Percentiles rank a stretch among this genome's conserved stretches.
Conservation (phyloP, 164 flowering plant species). For the Dillenia turbinata region DNA sequence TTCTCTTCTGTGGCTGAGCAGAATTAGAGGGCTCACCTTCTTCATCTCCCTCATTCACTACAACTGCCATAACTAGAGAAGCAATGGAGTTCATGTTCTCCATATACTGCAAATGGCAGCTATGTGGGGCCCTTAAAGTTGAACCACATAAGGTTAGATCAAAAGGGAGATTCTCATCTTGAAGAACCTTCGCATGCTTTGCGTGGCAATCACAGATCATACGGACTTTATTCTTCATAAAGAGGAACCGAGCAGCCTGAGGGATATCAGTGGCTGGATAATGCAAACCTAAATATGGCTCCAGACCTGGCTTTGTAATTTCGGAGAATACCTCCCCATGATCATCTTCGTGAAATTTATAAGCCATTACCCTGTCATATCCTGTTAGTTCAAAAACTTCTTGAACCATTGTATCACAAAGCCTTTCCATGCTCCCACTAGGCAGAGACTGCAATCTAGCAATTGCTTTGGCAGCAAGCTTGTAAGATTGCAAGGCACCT, state of each 20-base stretch:
- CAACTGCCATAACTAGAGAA: conserved; percentile 90
- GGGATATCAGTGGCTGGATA: conserved; percentile 95
- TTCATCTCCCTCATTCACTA: conserved; percentile 72
- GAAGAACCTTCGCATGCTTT: conserved; percentile 62
- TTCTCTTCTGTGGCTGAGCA: conserved; percentile 50
- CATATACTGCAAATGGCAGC: conserved; percentile 90
- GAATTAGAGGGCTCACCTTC: conserved; percentile 35
- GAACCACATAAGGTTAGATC: conserved; percentile 92
- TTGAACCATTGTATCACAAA: conserved; percentile 78
- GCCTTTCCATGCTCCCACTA: conserved; percentile 72
- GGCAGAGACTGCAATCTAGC: conserved; percentile 71
- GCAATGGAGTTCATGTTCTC: conserved; percentile 87
- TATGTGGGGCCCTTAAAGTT: conserved; percentile 82
- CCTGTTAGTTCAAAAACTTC: conserved; percentile 88
- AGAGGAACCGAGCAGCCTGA: conserved; percentile 79
- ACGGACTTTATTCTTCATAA: conserved; percentile 86
- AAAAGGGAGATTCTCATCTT: conserved; percentile 72
- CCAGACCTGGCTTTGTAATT: conserved; percentile 65
- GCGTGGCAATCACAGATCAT: conserved; percentile 86
- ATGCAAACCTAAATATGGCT: conserved; percentile 81
- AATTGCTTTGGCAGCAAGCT: conserved; percentile 87
- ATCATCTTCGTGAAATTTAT: conserved; percentile 89
- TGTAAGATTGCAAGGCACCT: conserved; percentile 85
- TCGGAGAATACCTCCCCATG: conserved; percentile 86
- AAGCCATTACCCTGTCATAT: conserved; percentile 86